Percentiles rank a stretch among this genome's conserved stretches.
Conservation (phyloP, 225 moss, liverwort and hornwort genomes). For the Bryoerythrophyllum caledonicum region DNA sequence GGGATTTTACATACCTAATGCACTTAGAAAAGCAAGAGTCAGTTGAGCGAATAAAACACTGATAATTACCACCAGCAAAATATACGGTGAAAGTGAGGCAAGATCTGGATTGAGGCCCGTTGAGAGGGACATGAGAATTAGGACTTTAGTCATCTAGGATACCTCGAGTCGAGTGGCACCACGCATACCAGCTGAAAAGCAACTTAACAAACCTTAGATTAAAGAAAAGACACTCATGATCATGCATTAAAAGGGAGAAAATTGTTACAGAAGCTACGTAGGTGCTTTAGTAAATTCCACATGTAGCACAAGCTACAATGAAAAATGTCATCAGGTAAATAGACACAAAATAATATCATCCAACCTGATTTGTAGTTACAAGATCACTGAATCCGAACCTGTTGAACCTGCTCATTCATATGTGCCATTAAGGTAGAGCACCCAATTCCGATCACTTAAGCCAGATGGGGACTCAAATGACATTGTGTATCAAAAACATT, state of each 20-base stretch:
- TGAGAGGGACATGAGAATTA: slow-evolving; percentile 84
- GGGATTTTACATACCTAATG: slow-evolving; percentile 54
- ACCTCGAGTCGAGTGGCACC: slow-evolving; percentile 33
- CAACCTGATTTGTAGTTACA: slow-evolving; percentile 30
- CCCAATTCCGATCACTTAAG: too few species aligned
- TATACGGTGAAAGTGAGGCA: slow-evolving; percentile 73
- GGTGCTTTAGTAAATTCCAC: background rate
- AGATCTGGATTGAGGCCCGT: slow-evolving; percentile 81
- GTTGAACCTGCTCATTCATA: slow-evolving; percentile 42
- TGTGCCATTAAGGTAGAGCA: too few species aligned
- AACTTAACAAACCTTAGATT: slow-evolving; percentile 10
- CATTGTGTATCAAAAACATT: too few species aligned
- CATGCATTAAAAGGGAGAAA: too few species aligned
- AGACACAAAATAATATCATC: background rate
- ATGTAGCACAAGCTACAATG: background rate
- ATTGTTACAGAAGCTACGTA: background rate
- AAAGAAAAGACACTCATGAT: background rate
- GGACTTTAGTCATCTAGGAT: slow-evolving; percentile 52
- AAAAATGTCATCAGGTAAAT: background rate
- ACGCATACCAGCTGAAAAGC: slow-evolving; percentile 25
- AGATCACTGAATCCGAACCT: slow-evolving; percentile 42
- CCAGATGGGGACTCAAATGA: too few species aligned
- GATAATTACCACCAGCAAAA: slow-evolving; percentile 71
- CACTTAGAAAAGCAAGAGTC: slow-evolving; percentile 72
- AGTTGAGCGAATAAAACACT: slow-evolving; percentile 71